Conservation (phyloP, 2,329 filamentous ascomycete genomes). For the Claviceps fusiformis region DNA sequence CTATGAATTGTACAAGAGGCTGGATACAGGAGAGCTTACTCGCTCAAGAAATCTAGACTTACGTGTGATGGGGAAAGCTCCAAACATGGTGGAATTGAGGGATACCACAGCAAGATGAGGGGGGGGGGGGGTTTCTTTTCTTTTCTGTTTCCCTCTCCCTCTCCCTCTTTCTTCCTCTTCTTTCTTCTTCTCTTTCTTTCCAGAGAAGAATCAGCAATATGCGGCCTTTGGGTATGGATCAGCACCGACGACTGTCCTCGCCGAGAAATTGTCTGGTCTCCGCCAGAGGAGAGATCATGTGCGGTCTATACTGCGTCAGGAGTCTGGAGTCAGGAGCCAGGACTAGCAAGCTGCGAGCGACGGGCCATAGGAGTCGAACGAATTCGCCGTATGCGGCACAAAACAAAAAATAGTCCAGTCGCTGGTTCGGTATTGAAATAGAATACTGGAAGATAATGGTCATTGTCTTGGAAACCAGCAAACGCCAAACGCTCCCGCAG, state of each 20-base stretch:
- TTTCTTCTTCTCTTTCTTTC: too few species aligned
- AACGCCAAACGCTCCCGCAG: background rate
- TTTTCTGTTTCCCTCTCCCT: too few species aligned
- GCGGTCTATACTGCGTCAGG: background rate
- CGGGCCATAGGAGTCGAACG: background rate
- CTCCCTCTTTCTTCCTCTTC: too few species aligned
- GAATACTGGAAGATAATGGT: background rate
- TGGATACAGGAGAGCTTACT: background rate
- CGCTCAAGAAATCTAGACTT: slow-evolving; percentile 13
- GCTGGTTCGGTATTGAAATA: background rate
- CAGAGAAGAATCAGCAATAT: background rate
- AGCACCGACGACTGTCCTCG: background rate
- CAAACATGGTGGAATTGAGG: slow-evolving; percentile 25
- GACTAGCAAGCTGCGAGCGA: background rate
- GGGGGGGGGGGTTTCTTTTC: too few species aligned
- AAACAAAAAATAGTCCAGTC: background rate
- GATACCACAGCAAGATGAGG: background rate
- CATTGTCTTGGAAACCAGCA: background rate
- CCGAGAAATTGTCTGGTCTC: background rate
- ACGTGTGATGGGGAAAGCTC: slow-evolving; percentile 26
- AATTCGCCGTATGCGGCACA: background rate
- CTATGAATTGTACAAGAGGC: background rate
- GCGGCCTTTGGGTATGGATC: background rate
- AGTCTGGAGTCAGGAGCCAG: too few species aligned
- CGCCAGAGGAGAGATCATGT: background rate